phyloP scores from a whole-genome alignment of 2,329 filamentous ascomycete species.

The Lasiodiplodia sp. region DNA sequence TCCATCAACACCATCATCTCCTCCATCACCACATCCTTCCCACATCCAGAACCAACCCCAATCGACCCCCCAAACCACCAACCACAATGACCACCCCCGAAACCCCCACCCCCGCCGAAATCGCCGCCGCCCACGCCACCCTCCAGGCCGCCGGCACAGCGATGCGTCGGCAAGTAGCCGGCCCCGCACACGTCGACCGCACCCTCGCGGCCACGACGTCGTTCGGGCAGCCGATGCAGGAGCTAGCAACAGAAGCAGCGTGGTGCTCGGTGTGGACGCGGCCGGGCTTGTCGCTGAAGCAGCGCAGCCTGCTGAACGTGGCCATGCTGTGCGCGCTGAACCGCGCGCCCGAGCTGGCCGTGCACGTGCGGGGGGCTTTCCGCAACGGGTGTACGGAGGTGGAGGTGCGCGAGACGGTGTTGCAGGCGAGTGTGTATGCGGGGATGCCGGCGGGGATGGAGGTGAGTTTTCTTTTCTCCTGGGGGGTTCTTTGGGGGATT shows the following conservation, averaged over 20 bases:
- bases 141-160: not conserved
- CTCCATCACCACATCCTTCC: not conserved
- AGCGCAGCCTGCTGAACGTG: constrained; percentile 58
- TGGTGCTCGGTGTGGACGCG: constrained; percentile 71
- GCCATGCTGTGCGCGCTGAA: constrained; percentile 71
- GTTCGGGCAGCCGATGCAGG: constrained; percentile 68
- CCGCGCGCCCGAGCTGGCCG: constrained; percentile 64
- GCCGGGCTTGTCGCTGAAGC: constrained; percentile 57
- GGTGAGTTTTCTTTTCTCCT: constrained; percentile 38
- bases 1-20: not conserved
- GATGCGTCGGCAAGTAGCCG: not conserved
- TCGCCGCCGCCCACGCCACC: constrained; percentile 1
- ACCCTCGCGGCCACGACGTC: constrained; percentile 63
- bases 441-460: constrained; percentile 63
- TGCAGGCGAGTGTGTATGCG: constrained; percentile 60
- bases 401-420: constrained; percentile 56
- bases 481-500: not conserved
- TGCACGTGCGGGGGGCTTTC: constrained; percentile 59
- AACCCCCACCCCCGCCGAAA: not conserved
- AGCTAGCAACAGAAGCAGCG: constrained; percentile 68
- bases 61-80: not conserved
- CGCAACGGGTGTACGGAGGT: constrained; percentile 62
- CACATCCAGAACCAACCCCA: not conserved
- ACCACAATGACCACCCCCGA: too few relatives aligned
- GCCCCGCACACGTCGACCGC: constrained; percentile 64